These are phyloP conservation scores for Neurospora sp. DNA, from an alignment of 495 filamentous ascomycete species.

Conservation along the genomic window DNA sequence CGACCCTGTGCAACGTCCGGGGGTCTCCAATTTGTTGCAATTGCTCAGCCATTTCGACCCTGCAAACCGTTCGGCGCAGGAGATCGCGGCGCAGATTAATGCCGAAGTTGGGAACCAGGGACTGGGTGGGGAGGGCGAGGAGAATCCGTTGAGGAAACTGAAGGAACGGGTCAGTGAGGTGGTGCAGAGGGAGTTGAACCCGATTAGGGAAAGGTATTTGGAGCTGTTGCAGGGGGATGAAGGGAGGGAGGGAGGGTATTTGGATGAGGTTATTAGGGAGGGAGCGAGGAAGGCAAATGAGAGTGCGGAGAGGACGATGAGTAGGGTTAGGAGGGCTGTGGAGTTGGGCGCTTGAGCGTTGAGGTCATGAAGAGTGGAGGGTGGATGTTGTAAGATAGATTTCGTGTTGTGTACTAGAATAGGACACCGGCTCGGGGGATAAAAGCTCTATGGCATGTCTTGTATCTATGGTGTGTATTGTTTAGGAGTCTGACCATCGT, in stretches of 20 bases:
- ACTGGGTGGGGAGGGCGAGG: conserved; percentile 4
- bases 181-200: conserved; percentile 43
- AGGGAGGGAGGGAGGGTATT: conserved; percentile 25
- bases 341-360: conserved; percentile 36
- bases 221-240: conserved; percentile 37
- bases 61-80: conserved; percentile 31
- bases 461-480: background rate
- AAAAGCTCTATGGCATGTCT: background rate
- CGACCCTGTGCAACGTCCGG: conserved; percentile 60
- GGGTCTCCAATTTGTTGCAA: conserved; percentile 76
- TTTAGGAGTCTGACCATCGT: background rate
- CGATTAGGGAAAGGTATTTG: conserved; percentile 52
- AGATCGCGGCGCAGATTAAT: conserved; percentile 44
- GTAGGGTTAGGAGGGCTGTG: conserved; percentile 46
- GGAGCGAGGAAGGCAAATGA: conserved; percentile 50
- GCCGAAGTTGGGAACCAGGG: background rate
- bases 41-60: conserved; percentile 57
- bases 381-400: background rate
- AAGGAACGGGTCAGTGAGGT: conserved; percentile 52
- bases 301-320: conserved; percentile 62
- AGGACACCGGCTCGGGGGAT: background rate
- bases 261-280: conserved; percentile 49
- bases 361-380: background rate
- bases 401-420: background rate
- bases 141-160: conserved; percentile 48